These are phyloP conservation scores for Talaromyces atroroseus DNA, from an alignment of 2,329 filamentous ascomycete genomes.

Conservation along the genomic window DNA sequence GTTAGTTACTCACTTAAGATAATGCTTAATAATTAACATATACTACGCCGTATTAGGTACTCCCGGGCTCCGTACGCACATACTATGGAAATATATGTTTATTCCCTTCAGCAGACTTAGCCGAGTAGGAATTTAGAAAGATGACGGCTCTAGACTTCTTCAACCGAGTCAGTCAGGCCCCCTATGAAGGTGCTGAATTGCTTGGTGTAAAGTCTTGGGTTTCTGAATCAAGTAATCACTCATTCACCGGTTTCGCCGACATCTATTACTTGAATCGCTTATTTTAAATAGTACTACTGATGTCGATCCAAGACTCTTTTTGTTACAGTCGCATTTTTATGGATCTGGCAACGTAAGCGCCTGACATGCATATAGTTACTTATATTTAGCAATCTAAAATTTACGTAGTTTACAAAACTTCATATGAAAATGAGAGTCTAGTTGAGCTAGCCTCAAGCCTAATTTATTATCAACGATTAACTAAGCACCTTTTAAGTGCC, in stretches of 20 bases:
- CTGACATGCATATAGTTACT: no score
- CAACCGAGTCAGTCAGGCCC: neutral
- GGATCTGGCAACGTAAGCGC: neutral
- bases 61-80: neutral
- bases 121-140: no score
- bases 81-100: neutral
- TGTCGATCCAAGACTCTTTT: conserved; percentile 4
- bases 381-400: no score
- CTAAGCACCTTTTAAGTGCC: neutral
- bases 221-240: neutral
- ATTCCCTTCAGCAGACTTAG: no score
- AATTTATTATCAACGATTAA: neutral
- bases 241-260: neutral
- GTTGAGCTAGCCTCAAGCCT: neutral
- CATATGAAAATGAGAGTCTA: neutral
- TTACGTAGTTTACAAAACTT: no score
- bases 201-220: neutral
- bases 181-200: neutral
- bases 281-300: neutral
- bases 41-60: no score
- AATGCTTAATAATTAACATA: no score
- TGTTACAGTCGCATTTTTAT: conserved; percentile 7
- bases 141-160: neutral
- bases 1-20: no score
- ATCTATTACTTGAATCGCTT: no score